These are phyloP conservation scores for Carpinus fangiana DNA, from an alignment of 306 rosid species.

Conservation along the genomic window DNA sequence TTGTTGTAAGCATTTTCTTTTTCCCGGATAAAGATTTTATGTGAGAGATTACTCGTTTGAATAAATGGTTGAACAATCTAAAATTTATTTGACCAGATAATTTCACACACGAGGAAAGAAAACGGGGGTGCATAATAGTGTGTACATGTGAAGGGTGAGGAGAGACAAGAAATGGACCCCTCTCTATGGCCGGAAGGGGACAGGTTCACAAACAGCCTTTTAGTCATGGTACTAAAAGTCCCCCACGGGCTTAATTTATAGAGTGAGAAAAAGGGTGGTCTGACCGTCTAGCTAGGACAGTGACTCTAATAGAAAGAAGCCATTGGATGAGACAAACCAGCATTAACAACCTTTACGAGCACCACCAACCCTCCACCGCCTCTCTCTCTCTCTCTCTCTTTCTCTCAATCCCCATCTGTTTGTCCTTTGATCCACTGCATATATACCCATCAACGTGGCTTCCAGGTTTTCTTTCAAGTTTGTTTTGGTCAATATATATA, in stretches of 20 bases:
- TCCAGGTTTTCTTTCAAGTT: no score
- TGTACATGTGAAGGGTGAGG: conserved; percentile 9
- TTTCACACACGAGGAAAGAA: no score
- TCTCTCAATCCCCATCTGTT: neutral
- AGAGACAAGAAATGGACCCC: conserved; percentile 3
- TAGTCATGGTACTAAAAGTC: neutral
- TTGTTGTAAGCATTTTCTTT: neutral
- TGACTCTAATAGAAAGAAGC: neutral
- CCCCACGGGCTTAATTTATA: neutral
- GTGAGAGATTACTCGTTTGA: no score
- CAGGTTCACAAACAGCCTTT: conserved; percentile 9
- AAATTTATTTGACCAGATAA: no score
- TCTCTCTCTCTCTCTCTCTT: neutral
- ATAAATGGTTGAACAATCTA: no score
- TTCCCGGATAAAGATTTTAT: no score
- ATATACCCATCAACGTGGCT: no score
- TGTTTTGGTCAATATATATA: no score
- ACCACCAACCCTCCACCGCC: neutral
- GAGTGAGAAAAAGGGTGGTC: conserved; percentile 2
- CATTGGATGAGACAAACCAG: conserved; percentile 35
- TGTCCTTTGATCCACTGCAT: no score
- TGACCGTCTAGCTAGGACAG: conserved; percentile 1
- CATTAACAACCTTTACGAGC: conserved; percentile 29
- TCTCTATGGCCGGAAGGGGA: conserved; percentile 8
- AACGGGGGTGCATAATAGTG: no score